A percentile compares a stretch with the other conserved stretches of the same genome.
These are phyloP conservation scores for Pichia sp. DNA, from an alignment of 1,139 yeast genomes.

Conservation along the genomic window DNA sequence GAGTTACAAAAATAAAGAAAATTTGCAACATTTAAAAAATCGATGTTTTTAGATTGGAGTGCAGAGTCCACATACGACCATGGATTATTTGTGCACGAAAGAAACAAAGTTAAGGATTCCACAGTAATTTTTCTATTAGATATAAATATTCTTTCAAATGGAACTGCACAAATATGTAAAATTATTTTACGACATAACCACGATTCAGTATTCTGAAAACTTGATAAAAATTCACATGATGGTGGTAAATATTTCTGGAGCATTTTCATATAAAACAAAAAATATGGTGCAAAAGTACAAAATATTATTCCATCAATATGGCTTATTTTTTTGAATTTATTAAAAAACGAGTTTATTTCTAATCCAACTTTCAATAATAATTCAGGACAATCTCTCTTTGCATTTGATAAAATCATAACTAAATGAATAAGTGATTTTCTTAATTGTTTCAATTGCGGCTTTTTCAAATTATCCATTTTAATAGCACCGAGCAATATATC, in stretches of 20 bases:
- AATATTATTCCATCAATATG: constrained; percentile 1
- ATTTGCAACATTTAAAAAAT: constrained; percentile 16
- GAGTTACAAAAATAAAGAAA: constrained; percentile 24
- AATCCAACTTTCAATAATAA: constrained; percentile 11
- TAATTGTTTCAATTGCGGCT: constrained; percentile 9
- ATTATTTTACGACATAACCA: constrained; percentile 17
- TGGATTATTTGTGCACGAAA: constrained; percentile 18
- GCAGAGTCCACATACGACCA: constrained; percentile 21
- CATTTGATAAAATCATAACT: constrained; percentile 21
- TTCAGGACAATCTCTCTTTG: constrained; percentile 9
- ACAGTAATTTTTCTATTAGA: constrained; percentile 8
- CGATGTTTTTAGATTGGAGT: constrained; percentile 7
- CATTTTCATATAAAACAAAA: constrained; percentile 17
- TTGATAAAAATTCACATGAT: constrained; percentile 8
- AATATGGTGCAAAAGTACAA: constrained; percentile 21
- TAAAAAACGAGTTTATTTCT: constrained; percentile 12
- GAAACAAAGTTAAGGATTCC: constrained; percentile 23
- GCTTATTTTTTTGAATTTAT: constrained; percentile 3
- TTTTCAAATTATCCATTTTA: constrained; percentile 1
- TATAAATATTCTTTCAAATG: constrained; percentile 13
- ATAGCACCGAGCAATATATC: constrained; percentile 7
- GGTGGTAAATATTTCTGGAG: constrained; percentile 15
- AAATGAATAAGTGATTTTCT: constrained; percentile 22
- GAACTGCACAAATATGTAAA: constrained; percentile 16
- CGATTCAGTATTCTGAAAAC: constrained; percentile 6